Evolutionary conservation across 495 filamentous ascomycete genomes (phyloP), one percentile per base, ranked within the genome.

Genomic region (Penicillium herquei): DNA sequence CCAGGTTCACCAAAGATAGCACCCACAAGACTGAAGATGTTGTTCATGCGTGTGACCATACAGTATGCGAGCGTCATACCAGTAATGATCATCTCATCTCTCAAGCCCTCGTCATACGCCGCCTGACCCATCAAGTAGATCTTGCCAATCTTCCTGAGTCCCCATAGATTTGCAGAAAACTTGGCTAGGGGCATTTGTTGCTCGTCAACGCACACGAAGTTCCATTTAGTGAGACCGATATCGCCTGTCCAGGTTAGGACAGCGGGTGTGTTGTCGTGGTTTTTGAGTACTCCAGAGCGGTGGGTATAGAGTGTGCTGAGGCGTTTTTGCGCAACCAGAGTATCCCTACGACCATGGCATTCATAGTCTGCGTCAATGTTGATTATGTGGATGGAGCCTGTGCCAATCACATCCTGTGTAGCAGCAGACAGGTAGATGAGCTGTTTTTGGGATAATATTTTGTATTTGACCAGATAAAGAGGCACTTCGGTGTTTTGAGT

Each of bases 1-100:
- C 54, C 61, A 13, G 64, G 58, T 1, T 53, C 42, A 44, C 54
- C 50, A 55, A 70, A 59, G 8, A 58, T 31, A 26, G 68, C 57
- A 8, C 68, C 68, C 46, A 69, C 48, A 3, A 71, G 51, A 42
- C 30, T 52, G 40, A 67, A 59, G n/a, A 69, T 46, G 49, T 62
- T 71, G 21, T 50, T 63, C 9, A 40, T 34, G 2, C 70, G 54
- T n/a, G 64, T 13, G 14, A 58, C 26, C 67, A 73, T 70, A 26
- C 60, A 62, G 34, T 63, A 69, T 30, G 57, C 58, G 31, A 73
- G 43, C 33, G 67, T 67, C 11, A 72, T 21, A 1, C 68, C 67
- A 3, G 63, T 65, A 8, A 72, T 63, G 13, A 74, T 60, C 39
- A 74, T 65, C 55, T 74, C 70, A 47, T 74, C 68, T n/a, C 63